These are phyloP conservation scores for Brassica napus DNA, from an alignment of 345 rosid genomes.

Conservation along the genomic window DNA sequence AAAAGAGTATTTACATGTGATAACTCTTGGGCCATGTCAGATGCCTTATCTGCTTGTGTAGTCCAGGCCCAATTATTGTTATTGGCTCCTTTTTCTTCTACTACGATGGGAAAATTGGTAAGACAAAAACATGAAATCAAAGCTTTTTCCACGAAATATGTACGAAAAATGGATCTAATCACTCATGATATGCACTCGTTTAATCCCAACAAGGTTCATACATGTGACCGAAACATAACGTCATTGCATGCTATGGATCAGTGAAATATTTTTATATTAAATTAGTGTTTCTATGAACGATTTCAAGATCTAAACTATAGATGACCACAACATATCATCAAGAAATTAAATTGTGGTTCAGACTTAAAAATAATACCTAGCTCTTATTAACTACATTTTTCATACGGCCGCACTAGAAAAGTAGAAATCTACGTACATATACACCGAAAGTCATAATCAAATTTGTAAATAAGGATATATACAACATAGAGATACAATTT, in stretches of 20 bases:
- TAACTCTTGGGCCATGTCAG: constrained; percentile 29
- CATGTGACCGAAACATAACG: neutral
- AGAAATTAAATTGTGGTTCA: neutral
- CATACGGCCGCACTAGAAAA: neutral
- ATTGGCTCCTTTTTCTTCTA: constrained; percentile 3
- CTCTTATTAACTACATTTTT: neutral
- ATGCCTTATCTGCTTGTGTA: constrained; percentile 7
- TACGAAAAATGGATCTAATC: neutral
- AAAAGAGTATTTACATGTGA: neutral
- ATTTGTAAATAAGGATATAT: neutral
- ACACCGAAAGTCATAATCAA: neutral
- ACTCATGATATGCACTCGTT: neutral
- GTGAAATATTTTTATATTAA: neutral
- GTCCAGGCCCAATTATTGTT: constrained; percentile 15
- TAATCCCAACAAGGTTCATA: neutral
- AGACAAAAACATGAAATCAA: neutral
- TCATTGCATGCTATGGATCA: neutral
- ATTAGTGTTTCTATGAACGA: neutral
- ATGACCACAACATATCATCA: neutral
- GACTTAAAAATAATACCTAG: neutral
- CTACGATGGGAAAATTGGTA: neutral
- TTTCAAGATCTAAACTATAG: neutral
- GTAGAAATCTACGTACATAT: neutral
- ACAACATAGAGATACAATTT: neutral
- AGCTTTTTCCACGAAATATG: neutral